Evolutionary conservation across 306 rosid species (phyloP), one percentile per base, ranked within the genome.

Genomic region (Lathyrus sativus): DNA sequence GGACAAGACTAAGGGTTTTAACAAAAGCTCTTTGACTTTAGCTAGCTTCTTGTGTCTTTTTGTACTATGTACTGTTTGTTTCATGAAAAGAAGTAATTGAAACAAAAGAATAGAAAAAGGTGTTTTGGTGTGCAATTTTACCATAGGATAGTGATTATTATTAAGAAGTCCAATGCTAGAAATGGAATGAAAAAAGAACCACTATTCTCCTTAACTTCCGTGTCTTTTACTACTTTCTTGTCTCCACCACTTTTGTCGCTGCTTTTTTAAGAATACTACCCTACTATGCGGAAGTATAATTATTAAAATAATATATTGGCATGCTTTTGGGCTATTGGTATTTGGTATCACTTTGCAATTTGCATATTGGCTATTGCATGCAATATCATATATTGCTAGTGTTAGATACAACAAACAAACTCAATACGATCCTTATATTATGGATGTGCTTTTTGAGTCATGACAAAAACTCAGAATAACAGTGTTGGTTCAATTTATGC

Each of bases 181-280:
- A 73, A 70, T 76, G n/a, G 74, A 81, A 74, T 77, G 68, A 48
- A 79, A 89, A 43, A 78, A 84, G 85, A 43, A 67, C 77, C 61
- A 46, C 53, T 69, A 44, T 14, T 18, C 62, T 58, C 80, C 85
- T 76, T 42, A 67, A 70, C 39, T 58, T 8, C 75, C 60, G 85
- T 79, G 78, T 74, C 76, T 71, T 54, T 59, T 42, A 67, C 80
- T 42, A 67, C 84, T 84, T 84, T 83, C 75, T 71, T 76, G 88
- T 82, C 84, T 82, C 82, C 77, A 45, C 74, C 61, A 74, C 74
- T 71, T 77, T 53, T 59, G 85, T 79, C 84, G 0, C 4, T 77
- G 37, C 80, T 77, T 82, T 82, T 85, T 74, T 65, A 3, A 56
- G 69, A 79, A 76, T 62, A 59, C 78, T 50, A 19, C 22, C 80